Base-by-base conservation (phyloP, 192 early-diverging fungal species). In the Coemansia asiatica region DNA sequence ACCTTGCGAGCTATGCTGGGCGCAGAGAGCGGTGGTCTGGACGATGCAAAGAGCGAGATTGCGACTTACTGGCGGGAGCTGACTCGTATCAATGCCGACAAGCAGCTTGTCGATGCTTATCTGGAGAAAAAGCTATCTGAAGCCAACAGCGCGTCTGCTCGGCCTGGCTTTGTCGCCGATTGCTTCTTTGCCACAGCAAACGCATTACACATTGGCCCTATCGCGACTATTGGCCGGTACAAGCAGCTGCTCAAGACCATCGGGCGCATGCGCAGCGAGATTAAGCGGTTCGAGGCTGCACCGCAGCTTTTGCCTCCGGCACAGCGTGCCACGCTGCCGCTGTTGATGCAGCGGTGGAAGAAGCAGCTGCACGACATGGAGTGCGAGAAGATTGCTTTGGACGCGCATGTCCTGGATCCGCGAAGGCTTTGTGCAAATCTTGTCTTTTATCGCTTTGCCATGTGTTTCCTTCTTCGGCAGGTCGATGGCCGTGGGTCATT, bases 361-460 rank as follows among this genome's bases (percentile, higher is more conserved):
- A 65, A 63, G 4, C 85, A 94, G 82, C 61, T 93, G 48, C 87
- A 91, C n/a, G 85, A 78, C 19, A 83, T 89, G 83, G 70, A 89
- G 35, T 75, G 85, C 5, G 83, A 88, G 56, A 84, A 85, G 60
- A 72, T 93, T 28, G 87, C 92, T 8, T 83, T 89, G 53, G 91
- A 95, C 16, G 84, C 93, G 6, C 88, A 88, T 65, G 55, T 96
- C 15, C 68, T 93, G 56, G 92, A 97, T 67, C 87, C 86, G 5
- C 74, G 76, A n/a, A 79, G 87, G 9, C 68, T 98, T 29, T 78
- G 75, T 8, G 81, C 85, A 46, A 81, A 83, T 0, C 69, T 94
- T 64, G 80, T 87, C 46, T 98, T 97, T 62, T 96, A 94, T 62
- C 89, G 92, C 56, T 74, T 97, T n/a, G 87, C 87, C 9, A 96